These are phyloP conservation scores for Hylodesmum podocarpum DNA, from an alignment of 306 rosid genomes.

Conservation along the genomic window DNA sequence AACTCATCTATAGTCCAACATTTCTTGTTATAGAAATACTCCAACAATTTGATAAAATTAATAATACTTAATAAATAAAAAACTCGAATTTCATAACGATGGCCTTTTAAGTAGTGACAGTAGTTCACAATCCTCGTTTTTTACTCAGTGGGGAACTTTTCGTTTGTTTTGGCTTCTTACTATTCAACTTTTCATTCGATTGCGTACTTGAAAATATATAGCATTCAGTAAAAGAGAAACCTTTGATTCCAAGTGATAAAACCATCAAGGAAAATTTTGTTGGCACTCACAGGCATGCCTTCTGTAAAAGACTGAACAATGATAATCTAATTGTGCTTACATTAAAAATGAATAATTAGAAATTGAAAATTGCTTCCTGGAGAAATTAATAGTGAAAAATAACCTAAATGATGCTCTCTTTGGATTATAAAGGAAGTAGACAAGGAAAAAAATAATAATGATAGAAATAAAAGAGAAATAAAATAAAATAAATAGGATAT, in stretches of 20 bases:
- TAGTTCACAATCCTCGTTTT: background rate
- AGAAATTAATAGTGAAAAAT: background rate
- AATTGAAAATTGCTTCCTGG: background rate
- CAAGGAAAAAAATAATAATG: background rate
- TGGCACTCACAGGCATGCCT: slow-evolving; percentile 11
- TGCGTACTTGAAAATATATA: slow-evolving; percentile 24
- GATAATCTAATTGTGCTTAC: background rate
- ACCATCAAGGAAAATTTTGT: slow-evolving; percentile 21
- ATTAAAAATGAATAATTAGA: background rate
- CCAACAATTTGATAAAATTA: background rate
- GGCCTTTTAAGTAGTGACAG: background rate
- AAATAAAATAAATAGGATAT: background rate
- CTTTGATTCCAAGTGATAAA: slow-evolving; percentile 3
- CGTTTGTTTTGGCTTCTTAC: slow-evolving; percentile 12
- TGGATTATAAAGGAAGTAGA: background rate
- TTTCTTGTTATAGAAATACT: too few species aligned
- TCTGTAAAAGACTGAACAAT: slow-evolving; percentile 16
- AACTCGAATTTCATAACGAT: background rate
- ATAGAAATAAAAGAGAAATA: too few species aligned
- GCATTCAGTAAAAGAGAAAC: background rate
- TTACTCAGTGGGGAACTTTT: slow-evolving; percentile 5
- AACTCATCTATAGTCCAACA: background rate
- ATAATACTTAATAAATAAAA: background rate
- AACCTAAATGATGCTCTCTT: background rate
- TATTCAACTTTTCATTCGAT: slow-evolving; percentile 30